Conservation (phyloP, 352 stramenopile genomes). For the Globisporangium alternatum region DNA sequence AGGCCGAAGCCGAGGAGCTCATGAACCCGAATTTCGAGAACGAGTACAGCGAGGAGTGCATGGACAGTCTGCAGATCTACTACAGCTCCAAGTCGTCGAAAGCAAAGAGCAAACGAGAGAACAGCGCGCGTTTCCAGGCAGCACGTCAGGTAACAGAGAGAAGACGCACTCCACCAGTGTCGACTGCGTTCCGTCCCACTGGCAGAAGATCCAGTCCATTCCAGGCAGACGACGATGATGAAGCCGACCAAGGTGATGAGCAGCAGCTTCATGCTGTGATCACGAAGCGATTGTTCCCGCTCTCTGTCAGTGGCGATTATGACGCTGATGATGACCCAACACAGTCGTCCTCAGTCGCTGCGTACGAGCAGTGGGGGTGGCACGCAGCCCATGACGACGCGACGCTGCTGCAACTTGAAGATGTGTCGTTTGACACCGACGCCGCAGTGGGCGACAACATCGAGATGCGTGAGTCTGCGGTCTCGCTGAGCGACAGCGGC, state of each 20-base stretch:
- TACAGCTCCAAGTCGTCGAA: constrained; percentile 43
- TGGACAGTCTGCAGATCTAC: constrained; percentile 73
- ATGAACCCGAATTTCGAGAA: constrained; percentile 82
- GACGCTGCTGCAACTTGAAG: constrained; percentile 20
- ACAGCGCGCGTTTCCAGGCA: constrained; percentile 7
- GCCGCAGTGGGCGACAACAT: constrained; percentile 19
- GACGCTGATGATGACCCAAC: not conserved
- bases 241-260: not conserved
- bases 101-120: constrained; percentile 15
- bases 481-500: constrained; percentile 25
- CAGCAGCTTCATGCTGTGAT: not conserved
- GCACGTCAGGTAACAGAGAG: not conserved
- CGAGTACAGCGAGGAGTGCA: constrained; percentile 78
- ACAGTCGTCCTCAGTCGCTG: constrained; percentile 3
- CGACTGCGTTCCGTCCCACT: constrained; percentile 1
- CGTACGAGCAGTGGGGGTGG: constrained; percentile 21
- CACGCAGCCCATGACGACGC: constrained; percentile 18
- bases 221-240: not conserved
- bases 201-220: not conserved
- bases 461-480: constrained; percentile 44
- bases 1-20: constrained; percentile 56
- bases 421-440: constrained; percentile 2
- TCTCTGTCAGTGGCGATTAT: constrained; percentile 11
- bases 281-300: constrained; percentile 13
- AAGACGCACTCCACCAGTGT: not conserved